Evolutionary conservation across 768 basidiomycete genomes (phyloP).

Genomic region (Tylopilus sp.): DNA sequence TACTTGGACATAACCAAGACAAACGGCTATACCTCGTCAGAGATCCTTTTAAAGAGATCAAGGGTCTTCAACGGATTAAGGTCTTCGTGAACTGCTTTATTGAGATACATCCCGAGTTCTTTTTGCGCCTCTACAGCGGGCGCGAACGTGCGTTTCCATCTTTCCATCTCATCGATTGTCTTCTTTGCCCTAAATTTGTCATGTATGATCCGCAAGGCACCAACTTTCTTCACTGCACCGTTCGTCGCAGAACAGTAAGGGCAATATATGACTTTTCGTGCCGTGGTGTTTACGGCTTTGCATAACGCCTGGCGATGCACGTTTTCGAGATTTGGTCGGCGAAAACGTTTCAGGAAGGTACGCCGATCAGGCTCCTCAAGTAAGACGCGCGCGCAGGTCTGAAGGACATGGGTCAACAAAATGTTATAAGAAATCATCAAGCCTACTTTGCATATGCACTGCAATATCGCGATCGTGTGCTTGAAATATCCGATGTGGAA

Average conservation of each 20-base stretch:
- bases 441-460: conserved; percentile 92
- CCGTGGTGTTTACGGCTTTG: conserved; percentile 81
- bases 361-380: conserved; percentile 86
- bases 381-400: conserved; percentile 91
- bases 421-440: neutral
- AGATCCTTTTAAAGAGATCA: conserved; percentile 88
- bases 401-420: conserved; percentile 1
- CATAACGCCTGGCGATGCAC: conserved; percentile 78
- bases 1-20: neutral
- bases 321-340: conserved; percentile 87
- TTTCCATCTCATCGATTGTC: conserved; percentile 82
- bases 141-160: conserved; percentile 78
- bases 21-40: conserved; percentile 65
- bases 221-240: conserved; percentile 94
- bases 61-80: conserved; percentile 92
- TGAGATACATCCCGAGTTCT: conserved; percentile 79
- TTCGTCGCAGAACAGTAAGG: conserved; percentile 92
- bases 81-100: conserved; percentile 88
- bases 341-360: conserved; percentile 82
- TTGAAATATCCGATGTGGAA: conserved; percentile 99
- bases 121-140: conserved; percentile 83
- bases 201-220: conserved; percentile 93
- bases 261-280: conserved; percentile 89
- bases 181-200: conserved; percentile 97
- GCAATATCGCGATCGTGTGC: conserved; percentile 88